These are phyloP conservation scores for Penicillium paxilli DNA, from an alignment of 495 filamentous ascomycete species.

Conservation along the genomic window DNA sequence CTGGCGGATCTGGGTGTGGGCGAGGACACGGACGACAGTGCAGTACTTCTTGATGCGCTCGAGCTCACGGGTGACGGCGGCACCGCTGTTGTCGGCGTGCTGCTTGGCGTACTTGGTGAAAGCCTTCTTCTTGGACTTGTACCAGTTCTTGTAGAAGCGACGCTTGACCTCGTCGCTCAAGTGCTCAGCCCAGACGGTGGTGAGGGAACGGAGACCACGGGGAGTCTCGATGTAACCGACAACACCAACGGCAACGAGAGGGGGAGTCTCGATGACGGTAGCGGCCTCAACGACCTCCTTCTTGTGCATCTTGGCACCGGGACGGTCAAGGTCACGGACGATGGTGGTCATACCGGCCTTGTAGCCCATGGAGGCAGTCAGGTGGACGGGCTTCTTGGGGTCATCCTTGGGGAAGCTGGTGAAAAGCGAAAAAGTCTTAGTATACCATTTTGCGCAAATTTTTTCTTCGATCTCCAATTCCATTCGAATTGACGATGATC, in stretches of 20 bases:
- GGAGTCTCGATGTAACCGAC: slow-evolving; percentile 99
- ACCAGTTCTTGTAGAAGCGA: slow-evolving; percentile 99
- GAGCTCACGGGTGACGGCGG: slow-evolving; percentile 91
- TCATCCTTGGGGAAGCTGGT: slow-evolving; percentile 99
- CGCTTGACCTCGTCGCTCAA: slow-evolving; percentile 97
- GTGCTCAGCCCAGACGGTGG: slow-evolving; percentile 99
- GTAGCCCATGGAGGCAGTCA: slow-evolving; percentile 98
- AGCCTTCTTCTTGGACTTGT: slow-evolving; percentile 99
- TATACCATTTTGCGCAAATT: slow-evolving; percentile 24
- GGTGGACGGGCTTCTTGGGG: slow-evolving; percentile 97
- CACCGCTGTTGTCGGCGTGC: slow-evolving; percentile 87
- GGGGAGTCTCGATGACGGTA: slow-evolving; percentile 99
- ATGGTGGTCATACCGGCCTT: slow-evolving; percentile 99
- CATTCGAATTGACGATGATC: neutral
- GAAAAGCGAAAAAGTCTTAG: slow-evolving; percentile 32
- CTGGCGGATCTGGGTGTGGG: slow-evolving; percentile 99
- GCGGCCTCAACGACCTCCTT: slow-evolving; percentile 99
- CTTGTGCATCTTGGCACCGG: slow-evolving; percentile 99
- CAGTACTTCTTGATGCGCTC: slow-evolving; percentile 99
- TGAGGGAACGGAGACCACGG: slow-evolving; percentile 98
- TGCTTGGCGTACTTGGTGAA: slow-evolving; percentile 99
- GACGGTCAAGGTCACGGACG: slow-evolving; percentile 99
- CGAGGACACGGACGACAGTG: slow-evolving; percentile 98
- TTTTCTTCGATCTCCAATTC: slow-evolving; percentile 8
- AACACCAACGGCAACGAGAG: slow-evolving; percentile 98